Percentiles rank a stretch among this genome's conserved stretches.
Evolutionary conservation across 768 basidiomycete species (phyloP).

Genomic region (Boletus vermiculosoides): DNA sequence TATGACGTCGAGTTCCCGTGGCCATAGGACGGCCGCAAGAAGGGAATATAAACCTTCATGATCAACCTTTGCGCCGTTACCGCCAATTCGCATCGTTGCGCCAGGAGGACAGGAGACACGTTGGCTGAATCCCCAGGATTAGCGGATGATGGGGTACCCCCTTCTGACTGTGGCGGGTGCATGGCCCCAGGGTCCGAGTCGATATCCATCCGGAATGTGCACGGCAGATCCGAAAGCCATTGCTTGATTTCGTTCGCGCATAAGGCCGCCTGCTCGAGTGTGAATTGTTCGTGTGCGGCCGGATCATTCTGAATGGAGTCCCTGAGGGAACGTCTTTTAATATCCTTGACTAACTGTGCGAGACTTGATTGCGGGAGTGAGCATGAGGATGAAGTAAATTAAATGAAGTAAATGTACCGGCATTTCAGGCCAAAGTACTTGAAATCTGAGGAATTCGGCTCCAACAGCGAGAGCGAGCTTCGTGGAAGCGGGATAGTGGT

Average conservation of each 20-base stretch:
- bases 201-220: conserved; percentile 44
- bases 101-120: conserved; percentile 39
- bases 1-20: conserved; percentile 32
- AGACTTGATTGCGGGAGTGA: conserved; percentile 40
- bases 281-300: conserved; percentile 35
- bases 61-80: conserved; percentile 60
- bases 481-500: conserved; percentile 43
- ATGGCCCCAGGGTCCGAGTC: conserved; percentile 30
- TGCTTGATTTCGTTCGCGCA: conserved; percentile 56
- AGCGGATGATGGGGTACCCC: conserved; percentile 3
- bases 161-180: conserved; percentile 13
- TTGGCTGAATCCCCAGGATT: conserved; percentile 14
- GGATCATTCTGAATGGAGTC: conserved; percentile 36
- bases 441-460: conserved; percentile 36
- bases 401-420: conserved; percentile 41
- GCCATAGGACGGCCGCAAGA: conserved; percentile 43
- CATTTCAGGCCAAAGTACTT: conserved; percentile 58
- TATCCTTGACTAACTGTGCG: conserved; percentile 58
- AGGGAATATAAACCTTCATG: conserved; percentile 66
- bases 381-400: background rate
- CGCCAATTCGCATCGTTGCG: conserved; percentile 58
- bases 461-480: conserved; percentile 22
- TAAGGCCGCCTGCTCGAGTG: conserved; percentile 59
- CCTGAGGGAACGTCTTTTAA: conserved; percentile 51
- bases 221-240: conserved; percentile 55